These are phyloP conservation scores for Diophrys sp. DNA, from an alignment of 73 alveolate species.

Conservation along the genomic window DNA sequence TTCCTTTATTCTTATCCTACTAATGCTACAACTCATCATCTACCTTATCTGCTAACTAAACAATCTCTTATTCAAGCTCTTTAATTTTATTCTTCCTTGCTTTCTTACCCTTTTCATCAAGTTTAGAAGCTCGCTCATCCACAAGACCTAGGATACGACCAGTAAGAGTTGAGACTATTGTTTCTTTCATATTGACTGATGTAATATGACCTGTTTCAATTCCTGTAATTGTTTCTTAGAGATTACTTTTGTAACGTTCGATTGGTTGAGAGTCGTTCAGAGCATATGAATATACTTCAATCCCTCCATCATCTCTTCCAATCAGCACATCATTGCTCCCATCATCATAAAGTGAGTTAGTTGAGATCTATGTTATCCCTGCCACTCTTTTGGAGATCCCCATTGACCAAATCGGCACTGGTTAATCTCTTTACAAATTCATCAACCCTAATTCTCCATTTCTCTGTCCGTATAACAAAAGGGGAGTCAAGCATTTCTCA, in stretches of 20 bases:
- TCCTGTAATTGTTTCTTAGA: constrained; percentile 53
- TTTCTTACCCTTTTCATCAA: constrained; percentile 11
- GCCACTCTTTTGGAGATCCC: constrained; percentile 37
- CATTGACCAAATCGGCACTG: constrained; percentile 45
- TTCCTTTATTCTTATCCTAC: constrained; percentile 14
- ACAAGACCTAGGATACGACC: constrained; percentile 39
- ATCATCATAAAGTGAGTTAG: constrained; percentile 22
- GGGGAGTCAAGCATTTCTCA: constrained; percentile 35
- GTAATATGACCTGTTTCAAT: constrained; percentile 52
- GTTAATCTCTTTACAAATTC: constrained; percentile 58
- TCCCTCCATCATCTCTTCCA: constrained; percentile 55
- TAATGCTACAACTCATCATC: constrained; percentile 17
- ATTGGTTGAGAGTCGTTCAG: constrained; percentile 31
- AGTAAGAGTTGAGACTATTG: constrained; percentile 40
- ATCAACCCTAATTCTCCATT: constrained; percentile 58
- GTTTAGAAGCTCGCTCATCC: constrained; percentile 3
- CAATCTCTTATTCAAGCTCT: constrained; percentile 36
- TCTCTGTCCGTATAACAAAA: constrained; percentile 48
- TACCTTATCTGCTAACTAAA: constrained; percentile 22
- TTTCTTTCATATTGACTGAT: constrained; percentile 28
- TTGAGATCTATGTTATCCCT: constrained; percentile 20
- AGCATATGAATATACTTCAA: constrained; percentile 39
- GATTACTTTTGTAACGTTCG: constrained; percentile 22
- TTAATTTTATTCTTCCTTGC: constrained; percentile 31
- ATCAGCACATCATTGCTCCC: constrained; percentile 30